These are phyloP conservation scores for Mycena rosella DNA, from an alignment of 768 basidiomycete species.

Conservation along the genomic window DNA sequence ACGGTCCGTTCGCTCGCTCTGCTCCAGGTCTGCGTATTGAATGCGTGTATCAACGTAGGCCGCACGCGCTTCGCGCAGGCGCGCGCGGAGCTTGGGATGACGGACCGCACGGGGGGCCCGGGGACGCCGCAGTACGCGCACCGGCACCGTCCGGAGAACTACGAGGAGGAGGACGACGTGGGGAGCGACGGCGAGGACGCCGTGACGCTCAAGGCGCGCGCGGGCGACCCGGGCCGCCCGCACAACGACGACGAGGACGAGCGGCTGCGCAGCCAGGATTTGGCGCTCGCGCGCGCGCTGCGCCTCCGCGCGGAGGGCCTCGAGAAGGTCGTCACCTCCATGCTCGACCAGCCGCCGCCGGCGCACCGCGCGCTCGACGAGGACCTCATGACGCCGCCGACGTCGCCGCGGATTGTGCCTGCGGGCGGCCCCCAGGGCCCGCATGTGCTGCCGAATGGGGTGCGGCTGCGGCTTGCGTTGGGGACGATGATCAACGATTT, in stretches of 20 bases:
- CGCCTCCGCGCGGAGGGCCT: slow-evolving; percentile 83
- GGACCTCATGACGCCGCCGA: slow-evolving; percentile 64
- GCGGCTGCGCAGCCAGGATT: slow-evolving; percentile 67
- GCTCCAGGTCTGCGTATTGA: not conserved
- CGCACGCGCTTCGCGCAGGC: slow-evolving; percentile 87
- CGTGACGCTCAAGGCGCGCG: slow-evolving; percentile 63
- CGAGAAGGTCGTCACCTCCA: slow-evolving; percentile 84
- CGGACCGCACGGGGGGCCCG: slow-evolving; percentile 81
- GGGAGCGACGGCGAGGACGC: slow-evolving; percentile 74
- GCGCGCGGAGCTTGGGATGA: slow-evolving; percentile 88
- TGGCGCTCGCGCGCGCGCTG: slow-evolving; percentile 71
- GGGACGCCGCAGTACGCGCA: slow-evolving; percentile 70
- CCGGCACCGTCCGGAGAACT: slow-evolving; percentile 79
- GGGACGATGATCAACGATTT: slow-evolving; percentile 86
- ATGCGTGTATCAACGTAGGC: slow-evolving; percentile 47
- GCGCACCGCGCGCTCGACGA: slow-evolving; percentile 69
- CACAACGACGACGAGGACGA: slow-evolving; percentile 72
- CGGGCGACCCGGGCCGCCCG: slow-evolving; percentile 57
- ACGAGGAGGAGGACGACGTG: slow-evolving; percentile 79
- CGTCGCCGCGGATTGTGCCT: slow-evolving; percentile 60
- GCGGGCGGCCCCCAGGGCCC: slow-evolving; percentile 39
- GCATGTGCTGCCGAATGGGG: slow-evolving; percentile 81
- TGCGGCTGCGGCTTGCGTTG: slow-evolving; percentile 80
- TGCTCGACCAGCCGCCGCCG: slow-evolving; percentile 85
- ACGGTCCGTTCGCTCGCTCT: slow-evolving; percentile 53